Conservation (phyloP, 163 green algal genomes). For the Coccomyxa subellipsoidea region DNA sequence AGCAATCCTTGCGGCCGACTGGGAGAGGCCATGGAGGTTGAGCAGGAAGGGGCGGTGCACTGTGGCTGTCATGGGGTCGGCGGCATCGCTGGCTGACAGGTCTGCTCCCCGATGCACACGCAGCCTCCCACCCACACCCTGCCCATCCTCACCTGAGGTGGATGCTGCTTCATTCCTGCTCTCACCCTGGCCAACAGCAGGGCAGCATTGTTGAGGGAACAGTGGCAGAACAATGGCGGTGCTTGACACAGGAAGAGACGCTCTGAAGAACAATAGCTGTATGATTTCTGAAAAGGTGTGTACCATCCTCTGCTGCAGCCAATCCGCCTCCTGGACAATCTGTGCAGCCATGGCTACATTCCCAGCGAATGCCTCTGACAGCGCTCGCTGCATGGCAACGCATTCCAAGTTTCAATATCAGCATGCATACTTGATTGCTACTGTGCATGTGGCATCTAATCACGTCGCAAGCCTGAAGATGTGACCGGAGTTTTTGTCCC, state of each 20-base stretch:
- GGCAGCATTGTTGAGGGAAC: too few species aligned
- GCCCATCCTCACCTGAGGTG: not conserved
- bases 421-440: too few species aligned
- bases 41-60: not conserved
- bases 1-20: slow-evolving; percentile 3
- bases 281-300: not conserved
- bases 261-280: too few species aligned
- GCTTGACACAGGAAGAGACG: too few species aligned
- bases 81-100: not conserved
- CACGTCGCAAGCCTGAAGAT: too few species aligned
- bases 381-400: slow-evolving; percentile 1
- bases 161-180: not conserved
- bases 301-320: not conserved
- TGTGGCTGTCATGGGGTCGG: not conserved
- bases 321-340: slow-evolving; percentile 2
- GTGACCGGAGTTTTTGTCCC: too few species aligned
- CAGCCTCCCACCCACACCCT: not conserved
- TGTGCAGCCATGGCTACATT: slow-evolving; percentile 3
- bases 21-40: slow-evolving; percentile 14
- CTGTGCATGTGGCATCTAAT: too few species aligned
- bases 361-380: not conserved
- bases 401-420: not conserved
- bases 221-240: too few species aligned
- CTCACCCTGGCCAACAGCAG: not conserved
- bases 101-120: not conserved